A percentile compares a stretch with the other conserved stretches of the same genome.
phyloP scores from a whole-genome alignment of 768 basidiomycete species.

The Phylloporus sp. region DNA sequence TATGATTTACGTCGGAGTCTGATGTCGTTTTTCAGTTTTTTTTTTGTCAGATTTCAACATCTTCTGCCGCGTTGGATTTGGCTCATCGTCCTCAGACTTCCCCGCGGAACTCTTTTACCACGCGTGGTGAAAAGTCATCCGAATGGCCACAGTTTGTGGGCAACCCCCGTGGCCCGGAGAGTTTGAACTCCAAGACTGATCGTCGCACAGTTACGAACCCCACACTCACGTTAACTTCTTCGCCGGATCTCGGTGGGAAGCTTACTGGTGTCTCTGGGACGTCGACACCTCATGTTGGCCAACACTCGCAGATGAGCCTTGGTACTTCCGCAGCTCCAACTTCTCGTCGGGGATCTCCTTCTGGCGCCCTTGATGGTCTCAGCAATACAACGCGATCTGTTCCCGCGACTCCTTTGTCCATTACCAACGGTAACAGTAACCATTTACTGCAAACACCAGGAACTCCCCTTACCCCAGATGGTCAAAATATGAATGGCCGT shows the following conservation, averaged over 20 bases:
- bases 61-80: constrained; percentile 90
- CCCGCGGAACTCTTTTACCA: constrained; percentile 55
- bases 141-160: constrained; percentile 93
- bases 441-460: constrained; percentile 62
- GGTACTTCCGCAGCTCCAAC: constrained; percentile 35
- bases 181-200: constrained; percentile 49
- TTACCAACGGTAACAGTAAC: constrained; percentile 43
- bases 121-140: constrained; percentile 69
- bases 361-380: constrained; percentile 57
- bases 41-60: constrained; percentile 61
- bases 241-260: constrained; percentile 48
- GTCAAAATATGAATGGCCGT: constrained; percentile 60
- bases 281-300: constrained; percentile 60
- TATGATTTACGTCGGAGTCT: constrained; percentile 28
- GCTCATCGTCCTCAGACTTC: constrained; percentile 86
- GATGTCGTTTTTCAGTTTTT: constrained; percentile 1
- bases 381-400: constrained; percentile 70
- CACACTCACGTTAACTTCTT: constrained; percentile 57
- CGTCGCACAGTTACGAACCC: constrained; percentile 76
- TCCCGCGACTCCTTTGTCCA: constrained; percentile 70
- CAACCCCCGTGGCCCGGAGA: constrained; percentile 58
- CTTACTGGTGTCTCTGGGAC: constrained; percentile 51
- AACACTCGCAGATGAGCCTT: constrained; percentile 51
- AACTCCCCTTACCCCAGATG: constrained; percentile 59
- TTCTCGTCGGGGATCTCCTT: constrained; percentile 75